phyloP scores from a whole-genome alignment of 2,329 filamentous ascomycete genomes.

The Talaromyces sp. region DNA sequence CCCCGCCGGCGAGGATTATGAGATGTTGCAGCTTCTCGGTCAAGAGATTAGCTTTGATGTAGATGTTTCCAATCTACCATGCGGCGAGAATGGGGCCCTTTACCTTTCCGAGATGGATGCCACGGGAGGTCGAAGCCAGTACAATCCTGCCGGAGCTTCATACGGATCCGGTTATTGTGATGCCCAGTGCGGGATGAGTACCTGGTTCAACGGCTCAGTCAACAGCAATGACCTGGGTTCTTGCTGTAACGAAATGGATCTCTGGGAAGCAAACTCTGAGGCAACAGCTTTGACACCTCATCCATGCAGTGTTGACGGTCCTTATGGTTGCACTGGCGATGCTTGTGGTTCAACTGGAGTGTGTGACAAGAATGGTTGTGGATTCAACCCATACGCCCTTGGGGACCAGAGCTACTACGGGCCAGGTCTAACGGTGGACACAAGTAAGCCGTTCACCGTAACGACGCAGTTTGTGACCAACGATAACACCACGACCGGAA shows the following conservation, averaged over 20 bases:
- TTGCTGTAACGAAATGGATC: constrained; percentile 66
- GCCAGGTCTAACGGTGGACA: constrained; percentile 50
- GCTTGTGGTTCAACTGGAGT: constrained; percentile 57
- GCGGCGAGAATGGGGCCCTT: constrained; percentile 68
- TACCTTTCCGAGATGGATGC: constrained; percentile 54
- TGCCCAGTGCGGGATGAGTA: constrained; percentile 46
- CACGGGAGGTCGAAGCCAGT: constrained; percentile 56
- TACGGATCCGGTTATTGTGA: constrained; percentile 64
- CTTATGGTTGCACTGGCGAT: constrained; percentile 45
- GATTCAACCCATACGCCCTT: constrained; percentile 66
- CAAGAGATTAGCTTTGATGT: constrained; percentile 71
- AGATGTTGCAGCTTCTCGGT: constrained; percentile 62
- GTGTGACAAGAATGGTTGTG: constrained; percentile 67
- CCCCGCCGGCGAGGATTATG: constrained; percentile 55
- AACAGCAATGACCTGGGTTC: constrained; percentile 49
- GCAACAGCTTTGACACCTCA: constrained; percentile 64
- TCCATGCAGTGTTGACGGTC: constrained; percentile 45
- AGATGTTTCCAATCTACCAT: constrained; percentile 64
- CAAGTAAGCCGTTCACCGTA: constrained; percentile 58
- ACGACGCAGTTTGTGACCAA: constrained; percentile 63
- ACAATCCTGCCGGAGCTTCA: constrained; percentile 47
- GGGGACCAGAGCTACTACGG: constrained; percentile 64
- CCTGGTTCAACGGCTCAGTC: constrained; percentile 1
- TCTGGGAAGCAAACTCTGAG: constrained; percentile 67
- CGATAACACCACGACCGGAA: constrained; percentile 49